Conservation (phyloP, 1,284 basidiomycete species). For the Cutaneotrichosporon sp. region DNA sequence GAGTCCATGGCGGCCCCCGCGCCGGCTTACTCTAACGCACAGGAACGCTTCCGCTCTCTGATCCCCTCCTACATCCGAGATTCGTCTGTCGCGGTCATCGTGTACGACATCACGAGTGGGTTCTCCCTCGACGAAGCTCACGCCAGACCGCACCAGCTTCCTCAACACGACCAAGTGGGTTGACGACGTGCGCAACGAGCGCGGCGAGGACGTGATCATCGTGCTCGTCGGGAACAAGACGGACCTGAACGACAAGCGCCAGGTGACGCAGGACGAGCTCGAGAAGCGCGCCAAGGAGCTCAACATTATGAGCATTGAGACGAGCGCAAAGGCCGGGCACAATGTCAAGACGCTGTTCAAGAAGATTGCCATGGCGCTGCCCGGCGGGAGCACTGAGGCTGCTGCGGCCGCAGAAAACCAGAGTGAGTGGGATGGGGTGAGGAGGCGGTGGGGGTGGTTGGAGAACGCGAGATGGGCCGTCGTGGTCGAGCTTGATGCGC, state of each 20-base stretch:
- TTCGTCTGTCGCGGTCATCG: constrained; percentile 96
- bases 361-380: constrained; percentile 97
- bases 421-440: constrained; percentile 38
- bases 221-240: constrained; percentile 99
- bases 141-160: constrained; percentile 91
- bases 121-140: constrained; percentile 23
- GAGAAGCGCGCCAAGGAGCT: constrained; percentile 90
- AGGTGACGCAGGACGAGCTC: constrained; percentile 98
- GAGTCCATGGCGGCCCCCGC: background rate
- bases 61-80: constrained; percentile 99
- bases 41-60: constrained; percentile 97
- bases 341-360: constrained; percentile 98
- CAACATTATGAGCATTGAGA: constrained; percentile 99
- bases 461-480: too few relatives aligned
- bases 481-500: too few relatives aligned
- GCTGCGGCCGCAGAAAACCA: constrained; percentile 63
- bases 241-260: constrained; percentile 65
- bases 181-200: constrained; percentile 96
- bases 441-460: background rate
- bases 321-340: constrained; percentile 97
- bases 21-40: constrained; percentile 8
- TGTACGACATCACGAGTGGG: constrained; percentile 98
- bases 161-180: constrained; percentile 99
- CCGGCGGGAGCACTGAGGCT: constrained; percentile 82
- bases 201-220: constrained; percentile 98